A percentile compares a stretch with the other conserved stretches of the same genome.
Conservation (phyloP, 176 grass and related monocot species). For the Oryza meyeriana region DNA sequence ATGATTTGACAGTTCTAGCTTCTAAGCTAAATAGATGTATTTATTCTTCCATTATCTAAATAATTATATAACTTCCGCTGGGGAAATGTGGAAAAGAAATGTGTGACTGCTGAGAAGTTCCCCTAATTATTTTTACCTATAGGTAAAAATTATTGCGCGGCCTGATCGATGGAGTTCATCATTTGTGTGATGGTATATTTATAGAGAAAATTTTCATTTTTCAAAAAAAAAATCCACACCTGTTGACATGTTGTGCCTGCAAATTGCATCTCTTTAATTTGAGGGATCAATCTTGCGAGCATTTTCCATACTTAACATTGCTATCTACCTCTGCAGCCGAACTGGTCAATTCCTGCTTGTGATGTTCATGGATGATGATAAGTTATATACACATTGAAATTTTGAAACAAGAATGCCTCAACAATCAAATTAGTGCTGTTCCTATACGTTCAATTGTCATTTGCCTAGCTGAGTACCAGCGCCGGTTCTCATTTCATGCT, state of each 20-base stretch:
- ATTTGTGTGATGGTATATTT: too few relatives aligned
- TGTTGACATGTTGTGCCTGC: not conserved
- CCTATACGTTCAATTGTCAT: too few relatives aligned
- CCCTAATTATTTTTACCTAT: too few relatives aligned
- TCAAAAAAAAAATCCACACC: not conserved
- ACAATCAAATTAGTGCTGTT: not conserved
- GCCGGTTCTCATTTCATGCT: not conserved
- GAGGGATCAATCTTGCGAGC: not conserved
- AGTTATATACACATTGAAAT: not conserved
- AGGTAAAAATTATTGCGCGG: too few relatives aligned
- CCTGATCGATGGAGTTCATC: too few relatives aligned
- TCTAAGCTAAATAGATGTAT: not conserved
- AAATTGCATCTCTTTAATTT: not conserved
- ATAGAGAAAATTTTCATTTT: not conserved
- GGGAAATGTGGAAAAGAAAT: not conserved
- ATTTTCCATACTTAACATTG: too few relatives aligned
- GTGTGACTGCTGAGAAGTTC: not conserved
- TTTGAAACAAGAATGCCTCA: not conserved
- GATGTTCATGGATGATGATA: not conserved
- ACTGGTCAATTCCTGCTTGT: too few relatives aligned
- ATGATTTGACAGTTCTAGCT: slow-evolving; percentile 8
- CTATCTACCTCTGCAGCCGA: too few relatives aligned
- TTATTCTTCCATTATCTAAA: too few relatives aligned
- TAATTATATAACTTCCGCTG: not conserved
- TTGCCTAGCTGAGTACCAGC: not conserved